phyloP scores from a whole-genome alignment of 768 basidiomycete species.

The Boletus patriciae region DNA sequence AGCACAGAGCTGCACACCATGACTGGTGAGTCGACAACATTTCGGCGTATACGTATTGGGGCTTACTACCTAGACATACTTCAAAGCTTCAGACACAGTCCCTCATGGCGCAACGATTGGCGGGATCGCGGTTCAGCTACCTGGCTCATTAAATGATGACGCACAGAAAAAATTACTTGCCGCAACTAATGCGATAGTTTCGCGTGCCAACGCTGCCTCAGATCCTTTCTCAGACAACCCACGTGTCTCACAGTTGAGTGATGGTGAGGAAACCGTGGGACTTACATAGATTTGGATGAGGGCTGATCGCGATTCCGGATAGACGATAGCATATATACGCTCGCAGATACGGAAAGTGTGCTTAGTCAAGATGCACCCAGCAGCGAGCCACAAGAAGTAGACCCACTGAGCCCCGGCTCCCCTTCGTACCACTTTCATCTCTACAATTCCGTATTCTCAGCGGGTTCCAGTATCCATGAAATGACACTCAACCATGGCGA shows the following conservation, averaged over 20 bases:
- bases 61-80: neutral
- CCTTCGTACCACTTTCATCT: neutral
- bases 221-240: too few relatives aligned
- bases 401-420: neutral
- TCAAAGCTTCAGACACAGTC: neutral
- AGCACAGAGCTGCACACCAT: neutral
- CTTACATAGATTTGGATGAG: too few relatives aligned
- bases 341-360: slow-evolving; percentile 1
- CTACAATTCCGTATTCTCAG: slow-evolving; percentile 1
- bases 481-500: neutral
- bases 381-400: neutral
- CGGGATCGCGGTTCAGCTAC: too few relatives aligned
- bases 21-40: neutral
- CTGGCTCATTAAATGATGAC: too few relatives aligned
- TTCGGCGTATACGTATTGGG: neutral
- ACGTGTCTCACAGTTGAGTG: too few relatives aligned
- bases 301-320: neutral
- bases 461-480: neutral
- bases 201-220: too few relatives aligned
- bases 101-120: too few relatives aligned
- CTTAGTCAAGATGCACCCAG: neutral
- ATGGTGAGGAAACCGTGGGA: too few relatives aligned
- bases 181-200: neutral
- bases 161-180: too few relatives aligned
- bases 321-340: neutral